phyloP scores from a whole-genome alignment of 352 stramenopile species.

The Pilasporangium apinafurcum region DNA sequence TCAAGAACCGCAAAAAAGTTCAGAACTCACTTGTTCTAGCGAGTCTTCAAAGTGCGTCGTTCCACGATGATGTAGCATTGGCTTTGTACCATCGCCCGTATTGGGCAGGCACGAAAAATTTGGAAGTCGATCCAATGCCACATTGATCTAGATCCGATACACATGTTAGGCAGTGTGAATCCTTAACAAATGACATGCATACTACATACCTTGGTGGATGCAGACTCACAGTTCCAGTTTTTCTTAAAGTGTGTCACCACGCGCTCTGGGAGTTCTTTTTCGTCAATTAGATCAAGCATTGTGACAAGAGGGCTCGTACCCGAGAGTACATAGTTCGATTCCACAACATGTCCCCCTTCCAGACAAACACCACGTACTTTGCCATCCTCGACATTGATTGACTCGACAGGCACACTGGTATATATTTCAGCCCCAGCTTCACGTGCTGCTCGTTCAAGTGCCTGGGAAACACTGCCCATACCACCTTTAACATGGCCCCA shows the following conservation, averaged over 20 bases:
- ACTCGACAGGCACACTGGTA: constrained; percentile 54
- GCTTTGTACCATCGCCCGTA: constrained; percentile 32
- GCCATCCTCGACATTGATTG: constrained; percentile 45
- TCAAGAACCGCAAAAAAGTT: neutral
- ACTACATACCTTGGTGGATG: constrained; percentile 62
- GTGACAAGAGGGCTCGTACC: constrained; percentile 76
- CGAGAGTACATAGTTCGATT: constrained; percentile 65
- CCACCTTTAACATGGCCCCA: constrained; percentile 89
- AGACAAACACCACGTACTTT: constrained; percentile 60
- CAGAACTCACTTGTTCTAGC: constrained; percentile 36
- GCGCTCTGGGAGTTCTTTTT: constrained; percentile 38
- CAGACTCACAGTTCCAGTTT: constrained; percentile 76
- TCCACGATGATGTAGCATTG: constrained; percentile 77
- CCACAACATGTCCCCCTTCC: constrained; percentile 36
- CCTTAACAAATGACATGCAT: neutral
- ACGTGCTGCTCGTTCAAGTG: constrained; percentile 51
- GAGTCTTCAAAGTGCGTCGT: constrained; percentile 89
- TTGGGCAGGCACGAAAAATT: constrained; percentile 84
- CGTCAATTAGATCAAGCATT: constrained; percentile 76
- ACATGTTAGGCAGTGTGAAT: neutral
- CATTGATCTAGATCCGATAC: constrained; percentile 70
- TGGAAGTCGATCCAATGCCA: constrained; percentile 74
- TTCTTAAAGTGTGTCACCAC: constrained; percentile 69
- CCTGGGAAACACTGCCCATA: constrained; percentile 79
- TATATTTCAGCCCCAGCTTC: constrained; percentile 66